Evolutionary conservation across 345 rosid genomes (phyloP).

Genomic region (Corchorus capsularis): DNA sequence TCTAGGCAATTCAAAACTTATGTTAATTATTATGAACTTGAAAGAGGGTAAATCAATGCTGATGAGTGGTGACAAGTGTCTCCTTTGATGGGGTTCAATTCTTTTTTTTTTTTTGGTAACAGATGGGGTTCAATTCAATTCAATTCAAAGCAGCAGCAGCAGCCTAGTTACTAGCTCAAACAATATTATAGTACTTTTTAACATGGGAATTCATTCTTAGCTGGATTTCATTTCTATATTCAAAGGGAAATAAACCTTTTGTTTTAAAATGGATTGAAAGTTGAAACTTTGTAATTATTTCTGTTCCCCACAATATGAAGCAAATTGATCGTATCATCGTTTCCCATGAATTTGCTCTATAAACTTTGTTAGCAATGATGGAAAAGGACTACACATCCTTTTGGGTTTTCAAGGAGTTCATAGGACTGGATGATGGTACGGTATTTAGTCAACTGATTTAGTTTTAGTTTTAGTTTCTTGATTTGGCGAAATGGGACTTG

Average conservation of each 20-base stretch:
- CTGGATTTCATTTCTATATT: background rate
- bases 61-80: background rate
- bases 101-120: too few relatives aligned
- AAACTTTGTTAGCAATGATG: background rate
- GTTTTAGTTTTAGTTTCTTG: background rate
- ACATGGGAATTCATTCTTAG: background rate
- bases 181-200: background rate
- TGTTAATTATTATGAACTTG: background rate
- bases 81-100: background rate
- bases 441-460: background rate
- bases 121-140: too few relatives aligned
- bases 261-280: background rate
- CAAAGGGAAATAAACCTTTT: background rate
- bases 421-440: background rate
- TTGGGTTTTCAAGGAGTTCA: background rate
- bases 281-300: background rate
- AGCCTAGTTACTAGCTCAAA: background rate
- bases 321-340: background rate
- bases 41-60: background rate
- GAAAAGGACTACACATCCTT: background rate
- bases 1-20: background rate
- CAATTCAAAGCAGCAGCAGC: too few relatives aligned
- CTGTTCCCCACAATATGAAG: constrained; percentile 12
- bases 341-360: background rate
- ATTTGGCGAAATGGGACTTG: background rate